Percentiles rank a stretch among this genome's conserved stretches.
phyloP scores from a whole-genome alignment of 2,329 filamentous ascomycete genomes.

The Scedosporium boydii region DNA sequence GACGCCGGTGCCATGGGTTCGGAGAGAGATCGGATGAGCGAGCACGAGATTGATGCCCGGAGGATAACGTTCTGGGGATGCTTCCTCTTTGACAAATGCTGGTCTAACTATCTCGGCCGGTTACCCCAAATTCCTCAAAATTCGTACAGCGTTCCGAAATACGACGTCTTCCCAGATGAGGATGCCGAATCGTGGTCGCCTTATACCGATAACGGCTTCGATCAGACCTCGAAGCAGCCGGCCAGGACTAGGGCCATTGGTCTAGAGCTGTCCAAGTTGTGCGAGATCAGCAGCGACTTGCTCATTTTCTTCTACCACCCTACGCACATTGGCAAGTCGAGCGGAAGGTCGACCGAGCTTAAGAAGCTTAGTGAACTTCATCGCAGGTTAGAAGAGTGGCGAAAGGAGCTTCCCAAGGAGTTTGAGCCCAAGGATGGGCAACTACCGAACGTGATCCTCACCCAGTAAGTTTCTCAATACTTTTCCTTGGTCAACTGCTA shows the following conservation, averaged over 20 bases:
- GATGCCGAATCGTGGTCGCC: constrained; percentile 81
- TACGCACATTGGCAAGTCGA: constrained; percentile 48
- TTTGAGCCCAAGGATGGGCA: constrained; percentile 85
- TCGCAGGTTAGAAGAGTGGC: constrained; percentile 82
- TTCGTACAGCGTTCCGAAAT: constrained; percentile 76
- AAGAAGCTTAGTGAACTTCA: constrained; percentile 92
- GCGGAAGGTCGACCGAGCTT: constrained; percentile 72
- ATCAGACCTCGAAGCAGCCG: constrained; percentile 64
- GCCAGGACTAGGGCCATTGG: constrained; percentile 74
- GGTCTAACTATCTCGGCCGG: constrained; percentile 93
- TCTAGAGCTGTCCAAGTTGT: constrained; percentile 71
- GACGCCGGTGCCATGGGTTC: constrained; percentile 59
- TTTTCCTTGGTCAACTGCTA: not conserved
- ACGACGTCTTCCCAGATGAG: constrained; percentile 83
- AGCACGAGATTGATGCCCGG: constrained; percentile 80
- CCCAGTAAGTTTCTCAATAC: constrained; percentile 59
- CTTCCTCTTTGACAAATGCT: constrained; percentile 97
- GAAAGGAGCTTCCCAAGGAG: constrained; percentile 71
- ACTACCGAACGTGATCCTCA: constrained; percentile 67
- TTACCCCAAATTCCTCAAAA: constrained; percentile 75
- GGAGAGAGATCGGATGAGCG: constrained; percentile 52
- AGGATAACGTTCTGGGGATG: constrained; percentile 96
- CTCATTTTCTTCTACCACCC: constrained; percentile 89
- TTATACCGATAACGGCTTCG: constrained; percentile 76
- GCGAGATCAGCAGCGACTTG: constrained; percentile 89